Percentiles rank a stretch among this genome's conserved stretches.
These are phyloP conservation scores for Debaryomyces castellii DNA, from an alignment of 805 yeast genomes.

Conservation along the genomic window DNA sequence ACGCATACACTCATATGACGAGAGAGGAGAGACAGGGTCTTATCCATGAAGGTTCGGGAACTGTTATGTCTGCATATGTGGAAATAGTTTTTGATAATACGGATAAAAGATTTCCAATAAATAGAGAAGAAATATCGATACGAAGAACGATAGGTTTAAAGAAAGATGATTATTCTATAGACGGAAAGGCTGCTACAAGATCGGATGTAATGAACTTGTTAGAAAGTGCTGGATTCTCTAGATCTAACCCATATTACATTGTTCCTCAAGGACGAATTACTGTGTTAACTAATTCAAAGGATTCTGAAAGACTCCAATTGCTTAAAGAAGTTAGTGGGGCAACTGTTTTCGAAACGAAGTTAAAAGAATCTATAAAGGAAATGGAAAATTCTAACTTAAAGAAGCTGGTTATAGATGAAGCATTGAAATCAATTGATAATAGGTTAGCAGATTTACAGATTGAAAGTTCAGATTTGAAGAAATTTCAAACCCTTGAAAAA, in stretches of 20 bases:
- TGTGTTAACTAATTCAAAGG: conserved; percentile 84
- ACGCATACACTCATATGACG: conserved; percentile 80
- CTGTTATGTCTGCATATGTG: conserved; percentile 89
- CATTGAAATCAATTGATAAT: conserved; percentile 65
- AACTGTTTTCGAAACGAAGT: conserved; percentile 77
- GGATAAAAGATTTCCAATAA: conserved; percentile 71
- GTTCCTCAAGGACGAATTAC: conserved; percentile 97
- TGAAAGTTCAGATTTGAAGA: conserved; percentile 74
- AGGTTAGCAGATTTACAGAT: conserved; percentile 75
- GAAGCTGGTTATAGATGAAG: conserved; percentile 69
- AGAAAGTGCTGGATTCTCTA: conserved; percentile 90
- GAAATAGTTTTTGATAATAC: conserved; percentile 84
- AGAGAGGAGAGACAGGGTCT: conserved; percentile 84
- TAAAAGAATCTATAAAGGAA: conserved; percentile 75
- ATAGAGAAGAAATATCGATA: conserved; percentile 66
- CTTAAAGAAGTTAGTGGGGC: conserved; percentile 96
- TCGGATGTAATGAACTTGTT: conserved; percentile 77
- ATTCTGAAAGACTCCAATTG: conserved; percentile 71
- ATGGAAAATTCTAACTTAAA: conserved; percentile 73
- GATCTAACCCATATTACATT: conserved; percentile 89
- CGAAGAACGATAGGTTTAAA: conserved; percentile 91
- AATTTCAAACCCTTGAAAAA: conserved; percentile 66
- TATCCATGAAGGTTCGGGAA: conserved; percentile 87
- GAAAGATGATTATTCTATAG: conserved; percentile 86
- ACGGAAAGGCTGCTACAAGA: conserved; percentile 75